Base-by-base conservation (phyloP, 2,329 filamentous ascomycete species). In the Phialocephala sp. region DNA sequence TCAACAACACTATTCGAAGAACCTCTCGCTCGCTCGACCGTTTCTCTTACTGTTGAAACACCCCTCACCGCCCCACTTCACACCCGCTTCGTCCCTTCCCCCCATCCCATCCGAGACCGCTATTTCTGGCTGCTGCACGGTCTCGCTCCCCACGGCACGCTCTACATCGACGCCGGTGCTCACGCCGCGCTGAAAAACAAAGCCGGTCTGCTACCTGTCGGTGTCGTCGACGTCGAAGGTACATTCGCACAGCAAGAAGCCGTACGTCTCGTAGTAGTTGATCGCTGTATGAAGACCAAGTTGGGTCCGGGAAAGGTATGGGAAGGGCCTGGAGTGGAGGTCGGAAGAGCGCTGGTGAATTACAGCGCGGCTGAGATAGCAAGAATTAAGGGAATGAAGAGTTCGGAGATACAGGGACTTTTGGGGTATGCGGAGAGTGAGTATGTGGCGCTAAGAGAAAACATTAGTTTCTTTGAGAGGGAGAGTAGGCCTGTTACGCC, bases 71-170 rank as follows among this genome's bases (percentile, higher is more conserved):
- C 87, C 1, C 90, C 94, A 1, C 82, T 97, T 4, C 95, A 99
- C 79, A 99, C 95, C 2, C 90, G 95, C 64, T 99, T 99, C 83
- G 84, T 97, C 14, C 93, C 94, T 0, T 93, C 93, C 11, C 82
- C 86, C 0, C 88, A 91, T 32, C 94, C 94, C 0, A 95, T 98
- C 66, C 89, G 93, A 64, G 95, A 97, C 77, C 90, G 94, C 68
- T 93, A 95, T 76, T 98, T 99, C 84, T 99, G 95, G 95, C 89
- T 99, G 58, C 85, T 98, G 0, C 93, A 99, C 79, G 95, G 94
- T 11, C 87, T 97, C 12, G 89, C 90, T 27, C 93, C 95, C 0
- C 94, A 97, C 74, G 95, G 95, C 15, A 97, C 91, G 1, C 77
- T 99, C 32, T 98, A 92, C 80, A 96, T 99, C 72, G 95, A 99